Conservation (phyloP, 1,284 basidiomycete genomes). For the Cryptococcus amylolentus region DNA sequence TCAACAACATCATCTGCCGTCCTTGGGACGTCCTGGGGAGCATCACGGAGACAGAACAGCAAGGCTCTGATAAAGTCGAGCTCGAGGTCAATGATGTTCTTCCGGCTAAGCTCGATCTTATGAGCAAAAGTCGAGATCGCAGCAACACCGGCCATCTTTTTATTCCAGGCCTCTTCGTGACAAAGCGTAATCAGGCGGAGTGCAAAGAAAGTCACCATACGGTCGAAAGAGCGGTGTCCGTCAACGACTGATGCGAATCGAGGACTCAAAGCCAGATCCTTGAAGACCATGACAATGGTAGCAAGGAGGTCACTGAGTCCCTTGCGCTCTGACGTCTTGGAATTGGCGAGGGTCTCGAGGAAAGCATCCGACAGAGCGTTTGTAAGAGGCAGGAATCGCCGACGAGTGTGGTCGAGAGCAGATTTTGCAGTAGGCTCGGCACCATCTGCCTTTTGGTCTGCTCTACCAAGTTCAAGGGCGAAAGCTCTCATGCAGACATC, state of each 20-base stretch:
- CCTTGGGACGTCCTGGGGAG: conserved; percentile 82
- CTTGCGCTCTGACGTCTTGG: conserved; percentile 60
- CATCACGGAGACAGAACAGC: conserved; percentile 91
- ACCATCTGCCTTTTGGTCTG: conserved; percentile 14
- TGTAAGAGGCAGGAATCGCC: conserved; percentile 38
- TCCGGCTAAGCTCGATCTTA: conserved; percentile 66
- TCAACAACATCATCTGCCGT: conserved; percentile 77
- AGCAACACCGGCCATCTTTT: conserved; percentile 79
- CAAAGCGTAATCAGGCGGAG: conserved; percentile 77
- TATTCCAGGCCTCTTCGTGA: conserved; percentile 80
- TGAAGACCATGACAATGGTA: conserved; percentile 65
- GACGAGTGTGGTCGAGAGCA: conserved; percentile 25
- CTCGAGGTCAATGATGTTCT: conserved; percentile 84
- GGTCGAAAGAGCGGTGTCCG: conserved; percentile 51
- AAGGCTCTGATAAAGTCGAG: conserved; percentile 88
- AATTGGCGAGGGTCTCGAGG: conserved; percentile 70
- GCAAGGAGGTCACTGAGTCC: conserved; percentile 62
- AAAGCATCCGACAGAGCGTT: conserved; percentile 60
- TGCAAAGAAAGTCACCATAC: conserved; percentile 70
- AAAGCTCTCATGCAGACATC: conserved; percentile 38
- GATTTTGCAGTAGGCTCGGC: conserved; percentile 19
- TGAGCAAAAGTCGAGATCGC: conserved; percentile 76
- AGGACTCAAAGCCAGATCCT: conserved; percentile 54
- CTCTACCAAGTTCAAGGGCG: conserved; percentile 34
- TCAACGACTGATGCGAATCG: conserved; percentile 53